Conservation (phyloP, 208 protist genomes). For the Blechomonas ayalai region DNA sequence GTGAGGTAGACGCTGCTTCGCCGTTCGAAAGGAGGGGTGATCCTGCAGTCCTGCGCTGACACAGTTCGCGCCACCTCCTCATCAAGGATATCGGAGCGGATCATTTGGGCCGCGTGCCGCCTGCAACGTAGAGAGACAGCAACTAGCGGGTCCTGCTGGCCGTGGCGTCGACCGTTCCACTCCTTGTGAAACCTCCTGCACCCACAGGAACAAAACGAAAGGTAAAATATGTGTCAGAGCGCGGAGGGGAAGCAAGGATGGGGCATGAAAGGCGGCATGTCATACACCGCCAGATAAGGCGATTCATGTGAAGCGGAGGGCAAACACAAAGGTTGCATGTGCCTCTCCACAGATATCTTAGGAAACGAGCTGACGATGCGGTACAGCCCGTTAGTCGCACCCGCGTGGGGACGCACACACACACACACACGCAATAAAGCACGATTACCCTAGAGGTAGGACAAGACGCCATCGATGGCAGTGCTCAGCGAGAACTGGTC, state of each 20-base stretch:
- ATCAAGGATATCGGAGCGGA: constrained; percentile 59
- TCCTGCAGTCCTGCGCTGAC: constrained; percentile 7
- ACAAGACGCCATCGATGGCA: constrained; percentile 15
- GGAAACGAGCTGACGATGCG: too few relatives aligned
- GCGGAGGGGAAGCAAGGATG: too few relatives aligned
- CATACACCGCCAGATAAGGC: too few relatives aligned
- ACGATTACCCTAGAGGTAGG: not conserved
- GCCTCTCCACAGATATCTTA: not conserved
- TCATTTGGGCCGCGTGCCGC: constrained; percentile 12
- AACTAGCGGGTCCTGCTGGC: too few relatives aligned
- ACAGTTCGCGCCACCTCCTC: constrained; percentile 31
- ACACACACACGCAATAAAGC: not conserved
- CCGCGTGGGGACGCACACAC: not conserved
- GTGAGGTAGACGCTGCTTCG: constrained; percentile 69
- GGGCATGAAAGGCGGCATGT: too few relatives aligned
- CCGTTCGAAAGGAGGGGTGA: constrained; percentile 65
- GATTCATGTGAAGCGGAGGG: too few relatives aligned
- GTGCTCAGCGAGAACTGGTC: constrained; percentile 28
- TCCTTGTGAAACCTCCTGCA: too few relatives aligned
- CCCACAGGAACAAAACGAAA: constrained; percentile 1
- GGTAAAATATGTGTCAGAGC: too few relatives aligned
- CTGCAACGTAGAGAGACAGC: too few relatives aligned
- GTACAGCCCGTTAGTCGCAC: too few relatives aligned
- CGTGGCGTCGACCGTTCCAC: too few relatives aligned
- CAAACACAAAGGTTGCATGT: too few relatives aligned